These are phyloP conservation scores for Chloromonas sp. DNA, from an alignment of 163 green algal species.

Conservation along the genomic window DNA sequence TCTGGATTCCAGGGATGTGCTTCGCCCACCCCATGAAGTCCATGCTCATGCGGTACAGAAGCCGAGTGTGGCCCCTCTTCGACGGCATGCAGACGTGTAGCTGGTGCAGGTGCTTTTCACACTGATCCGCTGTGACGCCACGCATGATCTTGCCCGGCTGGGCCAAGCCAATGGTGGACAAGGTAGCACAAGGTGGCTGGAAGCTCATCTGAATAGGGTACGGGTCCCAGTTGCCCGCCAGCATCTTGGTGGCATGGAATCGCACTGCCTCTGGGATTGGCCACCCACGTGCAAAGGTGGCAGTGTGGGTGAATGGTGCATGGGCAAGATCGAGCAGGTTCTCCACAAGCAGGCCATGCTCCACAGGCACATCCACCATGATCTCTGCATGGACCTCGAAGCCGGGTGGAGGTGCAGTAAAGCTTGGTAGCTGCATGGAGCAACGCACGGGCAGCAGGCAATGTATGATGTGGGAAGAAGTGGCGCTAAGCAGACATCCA, in stretches of 20 bases:
- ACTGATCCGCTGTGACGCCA: slow-evolving; percentile 60
- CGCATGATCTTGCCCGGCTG: slow-evolving; percentile 74
- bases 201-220: slow-evolving; percentile 99
- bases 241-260: slow-evolving; percentile 65
- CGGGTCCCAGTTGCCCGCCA: slow-evolving; percentile 85
- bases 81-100: slow-evolving; percentile 92
- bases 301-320: slow-evolving; percentile 92
- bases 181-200: slow-evolving; percentile 80
- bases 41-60: slow-evolving; percentile 96
- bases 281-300: slow-evolving; percentile 95
- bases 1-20: slow-evolving; percentile 76
- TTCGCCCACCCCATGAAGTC: slow-evolving; percentile 84
- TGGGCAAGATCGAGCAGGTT: slow-evolving; percentile 97
- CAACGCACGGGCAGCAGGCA: no score
- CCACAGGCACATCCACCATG: slow-evolving; percentile 88
- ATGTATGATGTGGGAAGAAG: no score
- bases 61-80: slow-evolving; percentile 71
- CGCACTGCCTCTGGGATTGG: slow-evolving; percentile 83
- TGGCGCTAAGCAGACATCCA: no score
- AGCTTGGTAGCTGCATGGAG: slow-evolving; percentile 29
- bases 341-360: slow-evolving; percentile 96
- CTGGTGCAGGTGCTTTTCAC: slow-evolving; percentile 91
- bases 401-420: slow-evolving; percentile 39
- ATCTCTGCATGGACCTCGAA: slow-evolving; percentile 83
- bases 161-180: slow-evolving; percentile 83